Base-by-base conservation (phyloP, 2,329 filamentous ascomycete species). In the Sclerotinia minor region DNA sequence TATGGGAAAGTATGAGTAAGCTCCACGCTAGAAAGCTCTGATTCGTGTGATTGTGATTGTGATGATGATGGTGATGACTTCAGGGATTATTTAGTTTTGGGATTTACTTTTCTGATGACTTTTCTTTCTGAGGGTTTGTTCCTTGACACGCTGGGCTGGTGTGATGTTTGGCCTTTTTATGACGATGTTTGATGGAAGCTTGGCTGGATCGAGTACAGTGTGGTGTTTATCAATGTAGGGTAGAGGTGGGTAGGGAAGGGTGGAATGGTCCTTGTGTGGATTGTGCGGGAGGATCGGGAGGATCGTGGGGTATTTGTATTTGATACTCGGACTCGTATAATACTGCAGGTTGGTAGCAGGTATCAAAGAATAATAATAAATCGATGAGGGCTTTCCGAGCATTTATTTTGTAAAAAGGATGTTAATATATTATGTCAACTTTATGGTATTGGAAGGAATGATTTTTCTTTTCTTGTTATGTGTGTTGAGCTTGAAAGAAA, bases 1-100 rank as follows among this genome's bases (percentile, higher is more conserved):
- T n/a, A n/a, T n/a, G n/a, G 45, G 19, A 17, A 38, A 19, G 29
- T 21, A 2, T 21, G n/a, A 63, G 19, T 50, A 63, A 63, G 45
- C 29, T 50, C 59, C 41, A n/a, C 59, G 59, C 59, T 50, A 63
- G 38, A 9, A 47, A 41, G 45, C 24, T 50, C n/a, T 29, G 47
- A 38, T 50, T 52, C 32, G 59, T 38, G 59, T 50, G 26, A 63
- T n/a, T n/a, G n/a, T n/a, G n/a, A n/a, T n/a, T n/a, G n/a, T 47
- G 45, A 63, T 61, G 45, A 50, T 61, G 44, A 61, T 61, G 8
- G 26, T 45, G 45, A 63, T 63, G 59, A 41, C 29, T 26, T 21
- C 45, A 5, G 21, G 17, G 45, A 26, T 38, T 6, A 35, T 2
- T 38, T 13, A 19, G 41, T 13, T 26, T 32, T 61, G 17, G 29